phyloP scores from a whole-genome alignment of 352 stramenopile genomes.

The Phytophthora megakarya region DNA sequence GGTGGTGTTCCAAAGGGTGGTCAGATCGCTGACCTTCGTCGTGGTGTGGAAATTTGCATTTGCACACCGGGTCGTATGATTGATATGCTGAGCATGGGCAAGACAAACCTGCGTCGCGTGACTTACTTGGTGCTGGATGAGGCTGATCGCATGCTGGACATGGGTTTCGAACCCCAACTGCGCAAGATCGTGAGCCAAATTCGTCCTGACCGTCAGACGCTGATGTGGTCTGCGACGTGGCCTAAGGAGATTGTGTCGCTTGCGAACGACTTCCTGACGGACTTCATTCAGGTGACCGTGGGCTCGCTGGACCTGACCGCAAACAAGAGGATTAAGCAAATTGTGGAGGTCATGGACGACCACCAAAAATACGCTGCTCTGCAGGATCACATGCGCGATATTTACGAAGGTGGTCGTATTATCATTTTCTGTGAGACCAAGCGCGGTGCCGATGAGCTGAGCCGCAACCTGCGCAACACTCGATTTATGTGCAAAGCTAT shows the following conservation, averaged over 20 bases:
- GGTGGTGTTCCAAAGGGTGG: slow-evolving; percentile 96
- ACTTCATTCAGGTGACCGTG: slow-evolving; percentile 97
- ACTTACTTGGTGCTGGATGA: slow-evolving; percentile 99
- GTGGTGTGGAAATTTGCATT: slow-evolving; percentile 86
- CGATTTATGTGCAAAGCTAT: slow-evolving; percentile 97
- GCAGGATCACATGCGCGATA: slow-evolving; percentile 76
- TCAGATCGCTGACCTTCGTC: slow-evolving; percentile 88
- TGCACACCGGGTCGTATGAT: slow-evolving; percentile 97
- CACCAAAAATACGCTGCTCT: slow-evolving; percentile 96
- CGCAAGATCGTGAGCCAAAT: slow-evolving; percentile 98
- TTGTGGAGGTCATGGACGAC: slow-evolving; percentile 96
- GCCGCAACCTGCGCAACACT: slow-evolving; percentile 91
- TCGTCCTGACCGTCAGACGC: slow-evolving; percentile 96
- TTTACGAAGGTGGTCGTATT: slow-evolving; percentile 93
- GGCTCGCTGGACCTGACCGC: slow-evolving; percentile 96
- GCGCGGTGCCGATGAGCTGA: slow-evolving; percentile 97
- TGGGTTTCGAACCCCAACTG: slow-evolving; percentile 95
- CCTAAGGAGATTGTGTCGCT: slow-evolving; percentile 97
- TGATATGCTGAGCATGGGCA: slow-evolving; percentile 96
- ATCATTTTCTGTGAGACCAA: slow-evolving; percentile 99
- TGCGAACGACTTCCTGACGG: slow-evolving; percentile 97
- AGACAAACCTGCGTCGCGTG: slow-evolving; percentile 96
- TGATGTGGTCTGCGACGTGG: slow-evolving; percentile 99
- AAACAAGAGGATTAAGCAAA: slow-evolving; percentile 99
- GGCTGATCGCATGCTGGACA: slow-evolving; percentile 96